Base-by-base conservation (phyloP, 495 filamentous ascomycete species). In the Aspergillus carlsbadensis region DNA sequence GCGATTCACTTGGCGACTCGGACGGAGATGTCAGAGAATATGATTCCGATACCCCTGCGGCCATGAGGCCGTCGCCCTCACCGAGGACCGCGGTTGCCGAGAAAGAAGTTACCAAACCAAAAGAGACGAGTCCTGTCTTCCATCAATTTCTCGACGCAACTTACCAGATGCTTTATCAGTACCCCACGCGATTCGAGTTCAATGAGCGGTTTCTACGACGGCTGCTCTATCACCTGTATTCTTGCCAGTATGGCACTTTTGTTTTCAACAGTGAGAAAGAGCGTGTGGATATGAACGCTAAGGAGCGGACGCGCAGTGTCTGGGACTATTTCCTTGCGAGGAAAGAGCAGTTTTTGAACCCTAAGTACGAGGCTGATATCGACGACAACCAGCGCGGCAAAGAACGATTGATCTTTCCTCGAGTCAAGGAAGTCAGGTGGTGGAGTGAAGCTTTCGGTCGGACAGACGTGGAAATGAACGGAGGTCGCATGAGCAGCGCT, bases 101-200 rank as follows among this genome's bases (percentile, higher is more conserved):
- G 47, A 81, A 82, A 56, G 71, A 75, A 54, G 67, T 78, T n/a
- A 87, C 83, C 8, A 87, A 85, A 58, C 76, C 81, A 24, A 96
- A 91, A 54, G 92, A 98, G 67, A 90, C 93, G 2, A 92, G 88
- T n/a, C 95, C 95, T 0, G 87, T 98, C 11, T 98, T 99, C 73
- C 95, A 99, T 63, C 95, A 99, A 67, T 99, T 98, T 70, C 85
- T 99, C 10, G 95, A 99, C 64, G 90, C 91, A 17, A 91, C 91
- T 5, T 98, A 92, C 60, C 95, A 99, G 62, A 78, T 99, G 8
- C 78, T 96, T 13, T 76, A 87, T 49, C 95, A 98, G 62, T 77
- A 96, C 60, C 93, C 94, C 0, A 90, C 85, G 24, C 83, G 94
- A 1, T 99, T 99, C 65, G 93, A 99, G 65, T 99, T 92, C 74